These are phyloP conservation scores for Schrenkiella parvula DNA, from an alignment of 345 rosid genomes.

Conservation along the genomic window DNA sequence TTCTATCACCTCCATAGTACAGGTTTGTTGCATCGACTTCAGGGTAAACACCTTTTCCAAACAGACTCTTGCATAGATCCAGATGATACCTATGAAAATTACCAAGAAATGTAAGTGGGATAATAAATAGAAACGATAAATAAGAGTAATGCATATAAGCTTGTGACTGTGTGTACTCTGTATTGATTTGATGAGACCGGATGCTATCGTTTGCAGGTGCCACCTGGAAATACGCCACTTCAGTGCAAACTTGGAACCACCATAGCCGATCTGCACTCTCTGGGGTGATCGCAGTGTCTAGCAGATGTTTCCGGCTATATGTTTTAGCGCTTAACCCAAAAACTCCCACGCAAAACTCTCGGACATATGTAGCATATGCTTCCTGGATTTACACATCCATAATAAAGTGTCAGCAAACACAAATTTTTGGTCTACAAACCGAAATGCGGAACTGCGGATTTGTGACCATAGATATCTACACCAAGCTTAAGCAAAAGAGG, in stretches of 20 bases:
- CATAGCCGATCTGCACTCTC: conserved; percentile 59
- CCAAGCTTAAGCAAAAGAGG: background rate
- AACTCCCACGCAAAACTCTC: conserved; percentile 48
- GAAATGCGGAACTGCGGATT: background rate
- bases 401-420: background rate
- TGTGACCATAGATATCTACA: background rate
- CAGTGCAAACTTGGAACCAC: conserved; percentile 99
- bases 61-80: conserved; percentile 79
- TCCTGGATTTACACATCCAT: conserved; percentile 40
- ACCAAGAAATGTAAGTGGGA: background rate
- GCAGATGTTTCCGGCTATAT: conserved; percentile 62
- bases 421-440: background rate
- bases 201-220: conserved; percentile 86
- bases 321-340: conserved; percentile 47
- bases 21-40: conserved; percentile 76
- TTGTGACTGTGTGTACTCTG: conserved; percentile 39
- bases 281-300: conserved; percentile 42
- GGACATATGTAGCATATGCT: conserved; percentile 69
- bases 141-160: background rate
- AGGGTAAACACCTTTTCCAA: conserved; percentile 76
- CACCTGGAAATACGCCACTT: conserved; percentile 95
- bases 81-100: conserved; percentile 68
- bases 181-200: conserved; percentile 78
- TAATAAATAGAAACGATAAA: background rate
- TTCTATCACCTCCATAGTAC: conserved; percentile 83